Evolutionary conservation across 176 grass and related monocot genomes (phyloP).

Genomic region (Thalia dealbata): DNA sequence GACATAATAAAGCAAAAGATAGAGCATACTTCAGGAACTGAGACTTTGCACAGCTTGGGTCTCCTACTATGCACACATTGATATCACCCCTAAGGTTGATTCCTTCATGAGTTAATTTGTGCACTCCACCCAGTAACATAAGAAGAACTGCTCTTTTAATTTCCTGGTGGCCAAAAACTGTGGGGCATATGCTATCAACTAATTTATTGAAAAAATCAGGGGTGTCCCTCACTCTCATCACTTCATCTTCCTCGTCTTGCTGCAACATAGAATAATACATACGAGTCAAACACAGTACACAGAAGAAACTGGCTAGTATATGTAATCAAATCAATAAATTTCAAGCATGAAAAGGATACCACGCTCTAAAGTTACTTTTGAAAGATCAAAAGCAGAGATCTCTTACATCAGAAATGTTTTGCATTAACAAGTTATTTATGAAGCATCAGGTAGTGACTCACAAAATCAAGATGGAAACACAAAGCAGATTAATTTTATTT

Average conservation of each 20-base stretch:
- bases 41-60: conserved; percentile 95
- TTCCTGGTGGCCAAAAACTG: conserved; percentile 93
- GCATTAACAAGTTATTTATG: not conserved
- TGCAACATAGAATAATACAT: conserved; percentile 22
- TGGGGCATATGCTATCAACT: conserved; percentile 94
- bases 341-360: not conserved
- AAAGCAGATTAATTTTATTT: no score
- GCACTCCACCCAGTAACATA: conserved; percentile 95
- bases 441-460: not conserved
- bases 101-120: conserved; percentile 96
- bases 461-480: no score
- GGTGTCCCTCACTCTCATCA: conserved; percentile 72
- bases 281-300: not conserved
- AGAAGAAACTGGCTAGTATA: not conserved
- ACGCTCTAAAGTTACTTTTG: not conserved
- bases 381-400: not conserved
- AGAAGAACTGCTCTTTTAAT: conserved; percentile 87
- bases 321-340: not conserved
- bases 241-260: conserved; percentile 92
- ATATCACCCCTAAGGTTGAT: conserved; percentile 98
- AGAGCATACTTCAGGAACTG: conserved; percentile 87
- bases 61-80: conserved; percentile 98
- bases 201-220: conserved; percentile 98
- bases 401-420: not conserved
- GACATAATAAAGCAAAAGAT: conserved; percentile 23